Percentiles rank a stretch among this genome's conserved stretches.
Conservation (phyloP, 1,284 basidiomycete species). For the Fomitopsis betulina region DNA sequence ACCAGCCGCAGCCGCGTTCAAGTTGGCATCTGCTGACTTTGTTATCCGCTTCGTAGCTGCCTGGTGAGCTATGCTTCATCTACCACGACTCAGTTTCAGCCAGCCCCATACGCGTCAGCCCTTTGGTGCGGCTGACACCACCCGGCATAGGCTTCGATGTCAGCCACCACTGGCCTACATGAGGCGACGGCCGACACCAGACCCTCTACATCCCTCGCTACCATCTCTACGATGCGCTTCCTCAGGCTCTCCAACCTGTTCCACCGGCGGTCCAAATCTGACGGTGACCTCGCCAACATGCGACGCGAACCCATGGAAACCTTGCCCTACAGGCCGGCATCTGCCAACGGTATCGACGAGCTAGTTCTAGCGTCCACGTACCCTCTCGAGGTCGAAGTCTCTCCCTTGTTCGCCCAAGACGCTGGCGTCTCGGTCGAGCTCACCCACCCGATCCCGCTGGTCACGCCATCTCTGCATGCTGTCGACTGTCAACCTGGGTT, state of each 20-base stretch:
- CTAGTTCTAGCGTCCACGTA: conserved; percentile 4
- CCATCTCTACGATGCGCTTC: conserved; percentile 26
- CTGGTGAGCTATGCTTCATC: too few relatives aligned
- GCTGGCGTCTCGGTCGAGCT: conserved; percentile 6
- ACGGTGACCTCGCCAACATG: conserved; percentile 22
- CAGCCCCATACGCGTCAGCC: too few relatives aligned
- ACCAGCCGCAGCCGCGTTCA: too few relatives aligned
- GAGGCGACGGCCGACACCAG: conserved; percentile 8
- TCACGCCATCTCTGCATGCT: conserved; percentile 2
- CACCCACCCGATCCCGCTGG: background rate
- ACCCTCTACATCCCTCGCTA: background rate
- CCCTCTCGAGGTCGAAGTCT: conserved; percentile 11
- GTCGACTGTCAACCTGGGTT: background rate
- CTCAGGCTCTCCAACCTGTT: conserved; percentile 29
- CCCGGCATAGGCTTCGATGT: background rate
- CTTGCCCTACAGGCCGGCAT: conserved; percentile 17
- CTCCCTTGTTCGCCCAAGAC: conserved; percentile 3
- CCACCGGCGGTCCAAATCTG: conserved; percentile 33
- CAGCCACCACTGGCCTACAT: background rate
- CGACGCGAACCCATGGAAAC: conserved; percentile 11
- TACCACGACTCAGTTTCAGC: too few relatives aligned
- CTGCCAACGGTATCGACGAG: conserved; percentile 18
- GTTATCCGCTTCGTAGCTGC: too few relatives aligned
- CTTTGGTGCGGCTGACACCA: too few relatives aligned
- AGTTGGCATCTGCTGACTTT: too few relatives aligned